phyloP scores from a whole-genome alignment of 208 protist genomes.

The Acanthamoeba royreba region DNA sequence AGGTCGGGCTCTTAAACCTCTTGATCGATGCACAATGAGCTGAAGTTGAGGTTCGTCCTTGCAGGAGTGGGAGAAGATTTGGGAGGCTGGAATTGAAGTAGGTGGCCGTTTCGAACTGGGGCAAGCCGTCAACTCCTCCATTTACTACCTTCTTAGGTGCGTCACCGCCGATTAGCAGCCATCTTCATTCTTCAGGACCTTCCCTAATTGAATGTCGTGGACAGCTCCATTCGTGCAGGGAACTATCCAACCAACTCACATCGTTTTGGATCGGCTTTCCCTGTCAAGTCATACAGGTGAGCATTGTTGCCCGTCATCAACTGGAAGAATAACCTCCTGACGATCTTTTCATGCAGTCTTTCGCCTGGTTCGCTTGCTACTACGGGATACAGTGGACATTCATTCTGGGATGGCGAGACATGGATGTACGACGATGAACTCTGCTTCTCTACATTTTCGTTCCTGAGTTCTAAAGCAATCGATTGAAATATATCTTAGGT shows the following conservation, averaged over 20 bases:
- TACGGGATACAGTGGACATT: conserved; percentile 56
- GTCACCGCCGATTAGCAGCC: no score
- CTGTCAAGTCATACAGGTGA: background rate
- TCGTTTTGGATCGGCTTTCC: background rate
- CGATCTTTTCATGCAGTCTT: no score
- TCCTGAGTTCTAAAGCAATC: no score
- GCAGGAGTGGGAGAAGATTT: background rate
- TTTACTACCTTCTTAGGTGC: background rate
- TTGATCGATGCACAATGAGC: no score
- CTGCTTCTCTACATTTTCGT: no score
- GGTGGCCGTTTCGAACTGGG: background rate
- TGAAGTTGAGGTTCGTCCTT: no score
- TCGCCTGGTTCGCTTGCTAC: conserved; percentile 58
- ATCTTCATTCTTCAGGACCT: no score
- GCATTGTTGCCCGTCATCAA: background rate
- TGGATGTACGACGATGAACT: no score
- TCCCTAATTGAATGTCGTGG: no score
- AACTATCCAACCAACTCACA: background rate
- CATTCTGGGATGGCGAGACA: conserved; percentile 63
- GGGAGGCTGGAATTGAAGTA: background rate
- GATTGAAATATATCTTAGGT: no score
- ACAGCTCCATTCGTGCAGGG: background rate
- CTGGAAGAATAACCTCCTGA: no score
- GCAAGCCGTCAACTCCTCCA: background rate
- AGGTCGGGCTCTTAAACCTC: no score